A percentile compares a stretch with the other conserved stretches of the same genome.
Evolutionary conservation across 306 rosid species (phyloP).

Genomic region (Amphicarpaea edgeworthii): DNA sequence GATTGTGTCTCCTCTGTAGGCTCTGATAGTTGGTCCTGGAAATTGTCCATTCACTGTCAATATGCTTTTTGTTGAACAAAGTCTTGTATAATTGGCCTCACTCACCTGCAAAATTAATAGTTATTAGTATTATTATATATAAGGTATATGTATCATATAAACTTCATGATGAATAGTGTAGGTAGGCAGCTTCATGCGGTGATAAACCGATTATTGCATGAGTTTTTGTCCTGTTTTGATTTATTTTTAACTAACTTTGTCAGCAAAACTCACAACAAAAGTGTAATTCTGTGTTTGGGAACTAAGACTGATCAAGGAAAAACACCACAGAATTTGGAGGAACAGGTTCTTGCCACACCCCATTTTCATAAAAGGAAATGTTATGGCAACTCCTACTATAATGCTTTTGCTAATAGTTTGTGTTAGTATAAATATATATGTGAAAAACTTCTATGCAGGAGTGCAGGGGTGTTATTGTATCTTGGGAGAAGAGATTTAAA

Average conservation of each 20-base stretch:
- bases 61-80: conserved; percentile 58
- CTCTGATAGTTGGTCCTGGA: conserved; percentile 60
- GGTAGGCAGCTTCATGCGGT: not conserved
- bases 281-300: conserved; percentile 32
- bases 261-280: conserved; percentile 35
- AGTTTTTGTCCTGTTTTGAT: no score
- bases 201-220: no score
- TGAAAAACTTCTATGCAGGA: not conserved
- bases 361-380: conserved; percentile 35
- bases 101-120: conserved; percentile 43
- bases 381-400: not conserved
- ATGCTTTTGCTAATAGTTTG: not conserved
- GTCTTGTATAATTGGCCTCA: conserved; percentile 46
- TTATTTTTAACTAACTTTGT: no score
- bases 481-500: not conserved
- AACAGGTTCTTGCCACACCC: conserved; percentile 2
- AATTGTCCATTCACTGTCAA: conserved; percentile 60
- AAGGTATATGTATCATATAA: no score
- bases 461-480: not conserved
- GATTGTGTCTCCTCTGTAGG: conserved; percentile 51
- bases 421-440: not conserved
- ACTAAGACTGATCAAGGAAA: conserved; percentile 27
- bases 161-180: not conserved
- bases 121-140: no score
- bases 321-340: conserved; percentile 40